These are phyloP conservation scores for Chaetomium sp. DNA, from an alignment of 2,329 filamentous ascomycete genomes.

Conservation along the genomic window DNA sequence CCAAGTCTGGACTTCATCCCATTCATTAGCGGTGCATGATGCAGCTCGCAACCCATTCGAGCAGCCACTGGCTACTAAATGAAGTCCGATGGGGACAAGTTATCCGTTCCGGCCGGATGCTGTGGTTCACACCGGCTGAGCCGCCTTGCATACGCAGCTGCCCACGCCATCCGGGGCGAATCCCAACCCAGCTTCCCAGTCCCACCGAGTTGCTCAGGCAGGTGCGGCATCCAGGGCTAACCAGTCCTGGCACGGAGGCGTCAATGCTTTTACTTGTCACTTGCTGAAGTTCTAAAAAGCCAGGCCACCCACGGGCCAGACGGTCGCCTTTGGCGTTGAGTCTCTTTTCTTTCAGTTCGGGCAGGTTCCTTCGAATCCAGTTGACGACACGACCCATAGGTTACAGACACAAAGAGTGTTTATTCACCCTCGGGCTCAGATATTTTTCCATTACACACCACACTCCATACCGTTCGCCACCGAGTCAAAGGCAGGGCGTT, in stretches of 20 bases:
- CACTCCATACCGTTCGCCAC: neutral
- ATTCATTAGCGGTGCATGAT: neutral
- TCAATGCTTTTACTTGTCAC: neutral
- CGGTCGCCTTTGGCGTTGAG: neutral
- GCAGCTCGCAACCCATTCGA: conserved; percentile 6
- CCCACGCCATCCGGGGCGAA: conserved; percentile 7
- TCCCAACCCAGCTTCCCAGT: neutral
- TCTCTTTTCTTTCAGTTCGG: neutral
- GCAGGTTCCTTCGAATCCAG: neutral
- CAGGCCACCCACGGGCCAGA: neutral
- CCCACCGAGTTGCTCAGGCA: neutral
- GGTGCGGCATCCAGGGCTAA: neutral
- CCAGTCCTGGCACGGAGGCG: neutral
- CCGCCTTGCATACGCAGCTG: neutral
- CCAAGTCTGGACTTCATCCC: neutral
- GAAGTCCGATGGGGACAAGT: neutral
- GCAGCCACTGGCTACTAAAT: conserved; percentile 3
- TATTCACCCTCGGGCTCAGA: neutral
- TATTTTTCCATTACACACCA: neutral
- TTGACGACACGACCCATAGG: neutral
- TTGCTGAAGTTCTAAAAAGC: neutral
- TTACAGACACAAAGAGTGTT: neutral
- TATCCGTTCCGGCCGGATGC: neutral
- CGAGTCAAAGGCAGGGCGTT: conserved; percentile 10
- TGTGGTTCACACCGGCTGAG: neutral